phyloP scores from a whole-genome alignment of 2,329 filamentous ascomycete genomes.

The Fusarium sp. region DNA sequence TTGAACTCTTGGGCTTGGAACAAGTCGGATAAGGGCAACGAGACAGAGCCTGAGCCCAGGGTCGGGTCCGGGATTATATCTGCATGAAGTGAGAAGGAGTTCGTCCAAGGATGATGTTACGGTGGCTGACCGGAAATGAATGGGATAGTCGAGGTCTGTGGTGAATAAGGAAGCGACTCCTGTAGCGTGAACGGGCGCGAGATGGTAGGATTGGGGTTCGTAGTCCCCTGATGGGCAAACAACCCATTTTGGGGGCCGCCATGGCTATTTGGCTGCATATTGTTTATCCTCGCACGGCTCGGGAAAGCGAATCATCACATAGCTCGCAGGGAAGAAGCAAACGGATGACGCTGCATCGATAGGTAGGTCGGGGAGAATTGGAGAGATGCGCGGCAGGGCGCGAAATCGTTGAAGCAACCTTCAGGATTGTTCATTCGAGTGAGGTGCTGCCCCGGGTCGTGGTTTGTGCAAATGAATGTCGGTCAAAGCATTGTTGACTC shows the following conservation, averaged over 20 bases:
- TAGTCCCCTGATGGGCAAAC: slow-evolving; percentile 37
- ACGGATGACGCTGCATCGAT: slow-evolving; percentile 43
- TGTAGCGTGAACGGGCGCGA: slow-evolving; percentile 67
- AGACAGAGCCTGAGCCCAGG: slow-evolving; percentile 63
- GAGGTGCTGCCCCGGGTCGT: background rate
- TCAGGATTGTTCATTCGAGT: background rate
- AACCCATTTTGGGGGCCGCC: slow-evolving; percentile 49
- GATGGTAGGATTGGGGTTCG: slow-evolving; percentile 41
- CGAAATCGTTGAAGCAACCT: slow-evolving; percentile 6
- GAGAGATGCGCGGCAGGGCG: slow-evolving; percentile 12
- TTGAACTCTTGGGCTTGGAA: slow-evolving; percentile 66
- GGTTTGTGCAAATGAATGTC: slow-evolving; percentile 26
- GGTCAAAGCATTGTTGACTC: slow-evolving; percentile 38
- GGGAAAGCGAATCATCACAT: slow-evolving; percentile 44
- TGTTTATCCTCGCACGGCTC: slow-evolving; percentile 44
- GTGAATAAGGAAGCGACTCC: slow-evolving; percentile 82
- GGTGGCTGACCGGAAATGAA: slow-evolving; percentile 72
- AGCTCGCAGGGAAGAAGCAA: slow-evolving; percentile 45
- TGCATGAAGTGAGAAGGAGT: slow-evolving; percentile 47
- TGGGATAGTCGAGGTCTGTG: slow-evolving; percentile 79
- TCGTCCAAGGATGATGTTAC: background rate
- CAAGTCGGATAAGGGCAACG: slow-evolving; percentile 58
- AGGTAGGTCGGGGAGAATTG: slow-evolving; percentile 22
- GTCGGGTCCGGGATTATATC: slow-evolving; percentile 72
- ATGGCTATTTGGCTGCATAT: slow-evolving; percentile 44